phyloP scores from a whole-genome alignment of 805 yeast genomes.

The Saccharomycopsis babjevae region DNA sequence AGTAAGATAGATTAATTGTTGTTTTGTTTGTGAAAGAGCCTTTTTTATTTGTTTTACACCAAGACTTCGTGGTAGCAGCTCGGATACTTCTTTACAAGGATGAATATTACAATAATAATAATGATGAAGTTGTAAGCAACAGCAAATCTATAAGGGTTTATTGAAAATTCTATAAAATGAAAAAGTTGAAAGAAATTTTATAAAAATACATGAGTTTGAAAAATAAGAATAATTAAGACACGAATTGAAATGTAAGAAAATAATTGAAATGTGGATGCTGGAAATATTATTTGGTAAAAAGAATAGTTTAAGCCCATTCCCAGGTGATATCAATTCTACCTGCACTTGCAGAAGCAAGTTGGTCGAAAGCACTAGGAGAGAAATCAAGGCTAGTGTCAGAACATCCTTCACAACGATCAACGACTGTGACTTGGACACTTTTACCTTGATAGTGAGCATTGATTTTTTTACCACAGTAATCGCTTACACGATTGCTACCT shows the following conservation, averaged over 20 bases:
- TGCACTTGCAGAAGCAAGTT: constrained; percentile 31
- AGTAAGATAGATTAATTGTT: no score
- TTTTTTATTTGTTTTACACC: no score
- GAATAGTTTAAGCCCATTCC: constrained; percentile 2
- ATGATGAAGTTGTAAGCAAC: neutral
- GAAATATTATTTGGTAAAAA: neutral
- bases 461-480: constrained; percentile 42
- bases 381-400: constrained; percentile 37
- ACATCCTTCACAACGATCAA: constrained; percentile 45
- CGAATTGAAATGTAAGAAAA: neutral
- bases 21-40: no score
- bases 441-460: constrained; percentile 37
- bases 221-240: neutral
- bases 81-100: no score
- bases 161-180: neutral
- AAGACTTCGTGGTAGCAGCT: no score
- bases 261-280: neutral
- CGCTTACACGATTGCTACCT: constrained; percentile 21
- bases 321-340: constrained; percentile 11
- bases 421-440: constrained; percentile 42
- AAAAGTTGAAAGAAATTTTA: neutral
- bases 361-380: constrained; percentile 40
- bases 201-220: neutral
- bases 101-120: neutral
- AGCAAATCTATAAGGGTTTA: neutral